These are phyloP conservation scores for Crithidia expoeki DNA, from an alignment of 208 protist genomes.

Conservation along the genomic window DNA sequence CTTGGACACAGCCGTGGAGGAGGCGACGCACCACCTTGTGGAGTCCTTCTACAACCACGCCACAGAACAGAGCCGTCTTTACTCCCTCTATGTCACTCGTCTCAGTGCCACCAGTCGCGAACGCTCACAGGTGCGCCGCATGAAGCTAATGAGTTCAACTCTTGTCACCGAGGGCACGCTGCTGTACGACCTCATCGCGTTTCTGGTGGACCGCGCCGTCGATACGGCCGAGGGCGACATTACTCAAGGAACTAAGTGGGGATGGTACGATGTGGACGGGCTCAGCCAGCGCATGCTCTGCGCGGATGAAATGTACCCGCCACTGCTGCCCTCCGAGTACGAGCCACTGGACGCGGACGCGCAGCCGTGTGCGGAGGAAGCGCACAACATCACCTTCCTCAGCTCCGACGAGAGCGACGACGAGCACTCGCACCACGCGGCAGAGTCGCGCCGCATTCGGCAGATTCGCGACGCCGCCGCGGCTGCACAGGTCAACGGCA, in stretches of 20 bases:
- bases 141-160: slow-evolving; percentile 78
- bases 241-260: slow-evolving; percentile 36
- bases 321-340: slow-evolving; percentile 46
- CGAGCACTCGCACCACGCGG: slow-evolving; percentile 77
- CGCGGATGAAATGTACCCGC: slow-evolving; percentile 72
- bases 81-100: slow-evolving; percentile 64
- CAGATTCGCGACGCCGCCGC: slow-evolving; percentile 27
- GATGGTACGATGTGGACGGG: slow-evolving; percentile 85
- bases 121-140: slow-evolving; percentile 65
- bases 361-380: slow-evolving; percentile 36
- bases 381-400: slow-evolving; percentile 77
- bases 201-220: slow-evolving; percentile 82
- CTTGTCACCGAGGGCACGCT: slow-evolving; percentile 75
- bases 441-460: slow-evolving; percentile 52
- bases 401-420: slow-evolving; percentile 87
- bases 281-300: slow-evolving; percentile 58
- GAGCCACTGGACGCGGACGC: slow-evolving; percentile 29
- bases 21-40: slow-evolving; percentile 57
- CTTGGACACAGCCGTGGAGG: slow-evolving; percentile 48
- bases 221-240: slow-evolving; percentile 67
- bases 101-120: slow-evolving; percentile 62
- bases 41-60: slow-evolving; percentile 67
- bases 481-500: slow-evolving; percentile 12
- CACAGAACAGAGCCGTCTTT: slow-evolving; percentile 61
- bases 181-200: slow-evolving; percentile 80